These are phyloP conservation scores for Lentinus brumalis DNA, from an alignment of 768 basidiomycete species.

Conservation along the genomic window DNA sequence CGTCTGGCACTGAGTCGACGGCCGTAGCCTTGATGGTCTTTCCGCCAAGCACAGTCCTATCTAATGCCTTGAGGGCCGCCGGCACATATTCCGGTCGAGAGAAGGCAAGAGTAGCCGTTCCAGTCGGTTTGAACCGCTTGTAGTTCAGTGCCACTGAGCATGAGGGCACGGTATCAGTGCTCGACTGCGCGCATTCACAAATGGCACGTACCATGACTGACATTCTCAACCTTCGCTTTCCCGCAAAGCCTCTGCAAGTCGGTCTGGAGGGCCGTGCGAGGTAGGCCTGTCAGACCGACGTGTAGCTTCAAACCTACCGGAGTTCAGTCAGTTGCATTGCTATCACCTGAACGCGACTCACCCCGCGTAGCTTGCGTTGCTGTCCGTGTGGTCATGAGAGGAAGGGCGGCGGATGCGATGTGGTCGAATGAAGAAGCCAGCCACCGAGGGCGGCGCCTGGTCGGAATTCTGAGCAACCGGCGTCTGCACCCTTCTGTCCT, in stretches of 20 bases:
- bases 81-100: constrained; percentile 46
- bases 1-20: constrained; percentile 21
- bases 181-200: not conserved
- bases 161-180: not conserved
- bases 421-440: no score
- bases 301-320: not conserved
- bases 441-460: no score
- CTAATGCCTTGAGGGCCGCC: constrained; percentile 44
- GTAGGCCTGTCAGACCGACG: constrained; percentile 33
- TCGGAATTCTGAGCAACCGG: no score
- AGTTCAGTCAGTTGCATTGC: not conserved
- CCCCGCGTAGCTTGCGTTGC: not conserved
- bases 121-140: constrained; percentile 58
- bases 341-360: not conserved
- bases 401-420: no score
- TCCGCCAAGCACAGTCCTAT: constrained; percentile 49
- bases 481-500: no score
- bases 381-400: not conserved
- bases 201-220: constrained; percentile 26
- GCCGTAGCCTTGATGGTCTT: constrained; percentile 41
- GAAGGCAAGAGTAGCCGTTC: constrained; percentile 59
- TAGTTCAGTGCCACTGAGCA: constrained; percentile 60
- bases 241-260: constrained; percentile 49
- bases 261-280: constrained; percentile 51
- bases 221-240: constrained; percentile 35